Evolutionary conservation across 2,329 filamentous ascomycete species (phyloP).

Genomic region (Ceratocystiopsis sp.): DNA sequence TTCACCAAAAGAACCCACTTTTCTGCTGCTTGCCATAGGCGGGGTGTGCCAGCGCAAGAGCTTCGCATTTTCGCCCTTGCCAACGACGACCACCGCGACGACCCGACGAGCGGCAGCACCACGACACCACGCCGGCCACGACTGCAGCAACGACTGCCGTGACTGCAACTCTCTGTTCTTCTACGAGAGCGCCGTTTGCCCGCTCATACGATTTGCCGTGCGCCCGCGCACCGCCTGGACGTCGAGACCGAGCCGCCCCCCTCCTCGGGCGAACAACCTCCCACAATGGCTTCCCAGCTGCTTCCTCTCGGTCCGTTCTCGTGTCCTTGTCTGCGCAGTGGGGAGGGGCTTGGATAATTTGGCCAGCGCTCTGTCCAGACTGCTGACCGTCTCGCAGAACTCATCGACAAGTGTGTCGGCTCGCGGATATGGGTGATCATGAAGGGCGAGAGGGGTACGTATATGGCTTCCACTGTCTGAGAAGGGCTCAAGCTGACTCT

Average conservation of each 20-base stretch:
- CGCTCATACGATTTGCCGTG: too few species aligned
- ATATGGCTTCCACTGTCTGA: not conserved
- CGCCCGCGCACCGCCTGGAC: too few species aligned
- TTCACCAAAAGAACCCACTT: not conserved
- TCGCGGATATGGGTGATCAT: constrained; percentile 98
- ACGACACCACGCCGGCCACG: too few species aligned
- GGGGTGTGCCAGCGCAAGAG: not conserved
- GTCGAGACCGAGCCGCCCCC: too few species aligned
- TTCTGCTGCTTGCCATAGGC: not conserved
- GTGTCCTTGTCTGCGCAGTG: not conserved
- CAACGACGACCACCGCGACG: too few species aligned
- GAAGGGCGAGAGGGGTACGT: constrained; percentile 91
- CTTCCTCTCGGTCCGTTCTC: constrained; percentile 10
- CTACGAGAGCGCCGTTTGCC: too few species aligned
- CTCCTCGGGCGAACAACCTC: not conserved
- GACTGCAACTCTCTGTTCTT: too few species aligned
- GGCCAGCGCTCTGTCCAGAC: too few species aligned
- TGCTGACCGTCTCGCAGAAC: constrained; percentile 37
- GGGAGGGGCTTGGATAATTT: not conserved
- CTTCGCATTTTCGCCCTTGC: not conserved
- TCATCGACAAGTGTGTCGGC: constrained; percentile 97
- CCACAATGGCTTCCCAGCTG: constrained; percentile 4
- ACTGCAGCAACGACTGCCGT: too few species aligned
- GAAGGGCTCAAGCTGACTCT: not conserved
- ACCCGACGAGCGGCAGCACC: too few species aligned